phyloP scores from a whole-genome alignment of 371 early-diverging fungal species.

The Mortierella sp. region DNA sequence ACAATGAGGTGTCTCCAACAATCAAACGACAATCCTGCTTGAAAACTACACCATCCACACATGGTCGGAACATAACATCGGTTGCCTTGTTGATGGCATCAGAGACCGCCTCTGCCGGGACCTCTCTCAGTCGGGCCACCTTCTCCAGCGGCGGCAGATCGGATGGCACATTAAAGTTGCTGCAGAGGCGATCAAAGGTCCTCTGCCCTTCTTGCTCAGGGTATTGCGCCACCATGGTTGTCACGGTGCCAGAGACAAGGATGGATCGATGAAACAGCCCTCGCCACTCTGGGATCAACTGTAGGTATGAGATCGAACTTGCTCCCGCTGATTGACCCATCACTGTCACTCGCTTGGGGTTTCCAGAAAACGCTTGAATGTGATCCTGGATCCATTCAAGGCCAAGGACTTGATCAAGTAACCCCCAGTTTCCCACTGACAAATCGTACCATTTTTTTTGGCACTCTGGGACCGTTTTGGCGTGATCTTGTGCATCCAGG shows the following conservation, averaged over 20 bases:
- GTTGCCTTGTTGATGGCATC: slow-evolving; percentile 17
- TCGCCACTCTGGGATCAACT: slow-evolving; percentile 39
- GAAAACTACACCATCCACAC: slow-evolving; percentile 32
- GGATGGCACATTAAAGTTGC: slow-evolving; percentile 35
- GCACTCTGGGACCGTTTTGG: slow-evolving; percentile 1
- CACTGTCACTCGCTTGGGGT: slow-evolving; percentile 59
- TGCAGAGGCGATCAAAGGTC: slow-evolving; percentile 25
- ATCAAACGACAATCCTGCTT: slow-evolving; percentile 27
- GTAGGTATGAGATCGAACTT: slow-evolving; percentile 46
- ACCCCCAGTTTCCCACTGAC: slow-evolving; percentile 57
- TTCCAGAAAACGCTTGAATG: slow-evolving; percentile 64
- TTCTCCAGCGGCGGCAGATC: slow-evolving; percentile 31
- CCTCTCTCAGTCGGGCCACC: slow-evolving; percentile 17
- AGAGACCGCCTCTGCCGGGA: slow-evolving; percentile 28
- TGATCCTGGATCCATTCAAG: slow-evolving; percentile 63
- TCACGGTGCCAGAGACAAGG: slow-evolving; percentile 52
- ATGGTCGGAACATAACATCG: slow-evolving; percentile 24
- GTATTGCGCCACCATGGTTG: slow-evolving; percentile 23
- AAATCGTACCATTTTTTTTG: slow-evolving; percentile 15
- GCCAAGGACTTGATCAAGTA: slow-evolving; percentile 62
- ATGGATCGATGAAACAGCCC: slow-evolving; percentile 56
- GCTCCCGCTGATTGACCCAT: slow-evolving; percentile 68
- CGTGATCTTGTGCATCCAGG: slow-evolving; percentile 25
- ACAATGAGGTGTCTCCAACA: slow-evolving; percentile 22
- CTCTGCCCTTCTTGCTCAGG: slow-evolving; percentile 31